phyloP scores from a whole-genome alignment of 1,284 basidiomycete genomes.

The Pulchroboletus neoregius region DNA sequence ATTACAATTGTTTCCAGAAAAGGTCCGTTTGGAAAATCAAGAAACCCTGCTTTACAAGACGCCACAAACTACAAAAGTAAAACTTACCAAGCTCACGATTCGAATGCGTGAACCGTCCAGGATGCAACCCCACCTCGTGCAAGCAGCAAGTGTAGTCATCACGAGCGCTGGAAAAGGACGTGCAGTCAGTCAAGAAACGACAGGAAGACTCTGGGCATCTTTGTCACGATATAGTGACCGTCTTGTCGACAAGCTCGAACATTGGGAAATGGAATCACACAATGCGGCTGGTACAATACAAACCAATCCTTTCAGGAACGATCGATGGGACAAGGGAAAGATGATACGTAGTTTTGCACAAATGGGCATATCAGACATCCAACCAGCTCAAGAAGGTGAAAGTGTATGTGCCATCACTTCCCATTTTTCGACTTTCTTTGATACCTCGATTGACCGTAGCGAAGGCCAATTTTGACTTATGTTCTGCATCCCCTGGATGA shows the following conservation, averaged over 20 bases:
- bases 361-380: constrained; percentile 40
- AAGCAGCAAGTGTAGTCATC: constrained; percentile 52
- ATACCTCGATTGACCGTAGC: constrained; percentile 25
- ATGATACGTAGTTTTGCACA: constrained; percentile 75
- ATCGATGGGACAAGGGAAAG: constrained; percentile 66
- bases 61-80: constrained; percentile 32
- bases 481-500: constrained; percentile 39
- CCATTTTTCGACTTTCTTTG: not conserved
- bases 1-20: constrained; percentile 37
- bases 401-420: constrained; percentile 14
- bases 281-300: constrained; percentile 33
- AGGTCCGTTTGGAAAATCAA: not conserved
- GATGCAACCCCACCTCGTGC: constrained; percentile 48
- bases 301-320: constrained; percentile 46
- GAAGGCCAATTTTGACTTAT: constrained; percentile 41
- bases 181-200: constrained; percentile 32
- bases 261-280: constrained; percentile 55
- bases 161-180: constrained; percentile 38
- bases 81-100: constrained; percentile 50
- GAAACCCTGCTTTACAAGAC: constrained; percentile 10
- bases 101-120: constrained; percentile 55
- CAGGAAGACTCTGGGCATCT: constrained; percentile 64
- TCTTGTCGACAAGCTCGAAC: constrained; percentile 57
- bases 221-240: constrained; percentile 74
- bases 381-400: constrained; percentile 12